Percentiles rank a stretch among this genome's conserved stretches.
Evolutionary conservation across 768 basidiomycete species (phyloP).

Genomic region (Lyophyllum decastes): DNA sequence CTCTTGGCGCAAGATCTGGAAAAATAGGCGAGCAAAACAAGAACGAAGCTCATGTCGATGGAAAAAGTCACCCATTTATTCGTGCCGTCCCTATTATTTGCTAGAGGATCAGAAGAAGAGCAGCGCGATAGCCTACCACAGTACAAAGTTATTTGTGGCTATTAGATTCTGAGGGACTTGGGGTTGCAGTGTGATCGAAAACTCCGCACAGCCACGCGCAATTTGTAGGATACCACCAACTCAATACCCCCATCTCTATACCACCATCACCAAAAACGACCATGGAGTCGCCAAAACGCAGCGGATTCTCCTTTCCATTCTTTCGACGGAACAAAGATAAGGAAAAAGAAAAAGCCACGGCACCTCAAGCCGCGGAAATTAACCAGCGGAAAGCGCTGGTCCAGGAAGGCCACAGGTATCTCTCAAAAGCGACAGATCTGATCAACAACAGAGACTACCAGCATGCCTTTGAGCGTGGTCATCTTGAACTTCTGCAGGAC

Average conservation of each 20-base stretch:
- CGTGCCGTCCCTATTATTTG: too few species aligned
- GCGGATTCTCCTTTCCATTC: slow-evolving; percentile 12
- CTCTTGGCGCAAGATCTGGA: too few species aligned
- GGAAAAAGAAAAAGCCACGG: background rate
- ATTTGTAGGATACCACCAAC: too few species aligned
- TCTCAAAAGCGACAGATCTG: slow-evolving; percentile 20
- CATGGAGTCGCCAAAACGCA: slow-evolving; percentile 9
- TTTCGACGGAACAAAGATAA: slow-evolving; percentile 17
- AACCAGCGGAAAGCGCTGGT: slow-evolving; percentile 18
- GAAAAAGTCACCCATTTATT: too few species aligned
- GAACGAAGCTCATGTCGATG: too few species aligned
- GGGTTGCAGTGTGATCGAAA: background rate
- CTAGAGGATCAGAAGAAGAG: background rate
- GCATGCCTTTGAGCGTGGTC: slow-evolving; percentile 17
- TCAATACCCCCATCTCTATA: background rate
- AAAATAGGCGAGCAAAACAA: too few species aligned
- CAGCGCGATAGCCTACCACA: too few species aligned
- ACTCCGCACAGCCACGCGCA: background rate
- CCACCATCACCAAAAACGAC: background rate
- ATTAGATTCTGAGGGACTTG: background rate
- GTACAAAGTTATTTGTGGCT: background rate
- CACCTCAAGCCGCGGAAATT: slow-evolving; percentile 14
- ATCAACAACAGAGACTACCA: slow-evolving; percentile 22
- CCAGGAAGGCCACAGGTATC: slow-evolving; percentile 21
- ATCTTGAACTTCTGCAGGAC: slow-evolving; percentile 19